Evolutionary conservation across 495 filamentous ascomycete species (phyloP), one percentile per base, ranked within the genome.

Genomic region (Daldinia grandis): DNA sequence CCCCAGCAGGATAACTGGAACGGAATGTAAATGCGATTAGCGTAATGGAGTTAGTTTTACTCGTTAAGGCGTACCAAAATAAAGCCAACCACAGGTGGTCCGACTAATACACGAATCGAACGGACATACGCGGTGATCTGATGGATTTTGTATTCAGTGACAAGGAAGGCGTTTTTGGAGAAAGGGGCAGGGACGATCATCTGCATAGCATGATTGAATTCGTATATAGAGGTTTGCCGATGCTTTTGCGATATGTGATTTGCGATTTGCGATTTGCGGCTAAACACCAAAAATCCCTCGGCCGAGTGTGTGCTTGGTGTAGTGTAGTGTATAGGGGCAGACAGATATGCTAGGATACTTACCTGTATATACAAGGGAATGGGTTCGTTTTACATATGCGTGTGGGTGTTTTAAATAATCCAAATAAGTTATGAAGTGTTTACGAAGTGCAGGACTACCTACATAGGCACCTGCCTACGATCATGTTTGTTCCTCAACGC

Each of bases 1-100:
- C 28, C 37, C 17, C 61, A 72, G 53, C 67, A 72, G 57, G 62
- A 75, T 61, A 54, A 44, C 51, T 73, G 72, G 72, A 72, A 66
- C 30, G 54, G 68, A 24, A 27, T 21, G 27, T 66, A 60, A 24
- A 31, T n/a, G 15, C 62, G 35, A 61, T 25, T 17, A 73, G 30
- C 38, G 25, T 69, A 56, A 66, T 49, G 10, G 58, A 35, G 33
- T 35, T 35, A 14, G 49, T 53, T 31, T 31, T 37, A 7, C 19
- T 67, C 35, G 15, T 47, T 10, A 19, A 37, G 40, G 33, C 15
- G 58, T 58, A 37, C 21, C 21, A 50, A 57, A 58, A 54, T 31
- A 44, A 47, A 47, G 9, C n/a, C 4, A 37, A 38, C 8, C 2
- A 24, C 17, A 3, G 28, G 14, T 12, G 53, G 24, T 42, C 42